phyloP scores from a whole-genome alignment of 495 filamentous ascomycete species.

The Neurospora tetraspora region DNA sequence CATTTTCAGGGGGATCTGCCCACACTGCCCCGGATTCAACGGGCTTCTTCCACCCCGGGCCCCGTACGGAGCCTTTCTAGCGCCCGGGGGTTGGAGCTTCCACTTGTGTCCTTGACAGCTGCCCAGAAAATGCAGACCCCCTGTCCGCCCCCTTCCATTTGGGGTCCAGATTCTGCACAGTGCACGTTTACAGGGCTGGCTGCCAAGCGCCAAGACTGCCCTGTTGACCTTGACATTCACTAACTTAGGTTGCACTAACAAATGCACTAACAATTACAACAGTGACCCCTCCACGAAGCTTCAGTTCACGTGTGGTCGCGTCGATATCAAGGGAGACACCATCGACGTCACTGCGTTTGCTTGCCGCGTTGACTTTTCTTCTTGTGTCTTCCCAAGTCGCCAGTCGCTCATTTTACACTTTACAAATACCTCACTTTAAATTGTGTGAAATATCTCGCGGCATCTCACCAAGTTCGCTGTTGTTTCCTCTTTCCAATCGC shows the following conservation, averaged over 20 bases:
- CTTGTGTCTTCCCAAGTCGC: neutral
- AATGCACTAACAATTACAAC: neutral
- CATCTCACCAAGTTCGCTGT: neutral
- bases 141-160: neutral
- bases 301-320: slow-evolving; percentile 12
- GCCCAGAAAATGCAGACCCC: neutral
- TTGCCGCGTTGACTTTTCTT: neutral
- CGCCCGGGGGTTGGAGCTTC: neutral
- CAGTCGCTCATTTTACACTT: neutral
- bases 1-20: neutral
- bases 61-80: neutral
- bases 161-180: neutral
- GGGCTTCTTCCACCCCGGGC: neutral
- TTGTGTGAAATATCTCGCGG: neutral
- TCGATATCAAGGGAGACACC: neutral
- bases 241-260: neutral
- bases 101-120: neutral
- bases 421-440: neutral
- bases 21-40: neutral
- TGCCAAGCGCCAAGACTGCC: neutral
- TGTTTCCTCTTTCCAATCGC: neutral
- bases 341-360: slow-evolving; percentile 4
- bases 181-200: neutral
- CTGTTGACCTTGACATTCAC: neutral
- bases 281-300: neutral